Evolutionary conservation across 495 filamentous ascomycete species (phyloP).

Genomic region (Penicillium herquei): DNA sequence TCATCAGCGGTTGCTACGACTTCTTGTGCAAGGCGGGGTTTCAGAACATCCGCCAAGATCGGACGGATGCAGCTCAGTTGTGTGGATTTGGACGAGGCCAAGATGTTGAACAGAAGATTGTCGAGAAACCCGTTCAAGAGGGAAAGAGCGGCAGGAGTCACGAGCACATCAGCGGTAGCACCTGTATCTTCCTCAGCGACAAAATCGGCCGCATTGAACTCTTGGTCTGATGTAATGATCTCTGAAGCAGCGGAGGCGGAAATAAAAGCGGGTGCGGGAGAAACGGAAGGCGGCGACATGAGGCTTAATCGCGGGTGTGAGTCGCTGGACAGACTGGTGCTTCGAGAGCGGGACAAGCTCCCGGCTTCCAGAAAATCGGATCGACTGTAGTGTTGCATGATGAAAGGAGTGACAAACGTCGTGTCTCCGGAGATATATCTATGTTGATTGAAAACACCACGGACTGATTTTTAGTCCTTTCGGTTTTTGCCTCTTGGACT

Average conservation of each 20-base stretch:
- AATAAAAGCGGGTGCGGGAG: slow-evolving; percentile 84
- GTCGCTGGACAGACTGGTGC: slow-evolving; percentile 47
- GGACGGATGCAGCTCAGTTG: slow-evolving; percentile 73
- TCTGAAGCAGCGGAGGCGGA: slow-evolving; percentile 85
- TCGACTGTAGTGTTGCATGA: slow-evolving; percentile 37
- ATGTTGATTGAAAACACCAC: slow-evolving; percentile 1
- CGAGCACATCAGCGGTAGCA: slow-evolving; percentile 56
- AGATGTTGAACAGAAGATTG: slow-evolving; percentile 84
- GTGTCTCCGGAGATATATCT: slow-evolving; percentile 8
- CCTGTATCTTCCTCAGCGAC: slow-evolving; percentile 63
- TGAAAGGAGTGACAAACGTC: slow-evolving; percentile 5
- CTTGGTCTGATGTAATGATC: slow-evolving; percentile 85
- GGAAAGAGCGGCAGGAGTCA: slow-evolving; percentile 71
- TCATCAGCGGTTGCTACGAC: slow-evolving; percentile 87
- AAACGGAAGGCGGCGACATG: slow-evolving; percentile 66
- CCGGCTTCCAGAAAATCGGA: slow-evolving; percentile 35
- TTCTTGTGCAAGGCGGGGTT: slow-evolving; percentile 81
- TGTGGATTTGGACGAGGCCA: slow-evolving; percentile 79
- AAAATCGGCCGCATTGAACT: slow-evolving; percentile 64
- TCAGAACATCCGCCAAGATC: slow-evolving; percentile 83
- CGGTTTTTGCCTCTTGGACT: slow-evolving; percentile 11
- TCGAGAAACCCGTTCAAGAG: slow-evolving; percentile 93
- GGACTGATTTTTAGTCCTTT: slow-evolving; percentile 1
- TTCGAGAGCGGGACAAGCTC: slow-evolving; percentile 40
- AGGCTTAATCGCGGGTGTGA: slow-evolving; percentile 37